Base-by-base conservation (phyloP, 129 eudicot genomes). In the Silybum marianum region DNA sequence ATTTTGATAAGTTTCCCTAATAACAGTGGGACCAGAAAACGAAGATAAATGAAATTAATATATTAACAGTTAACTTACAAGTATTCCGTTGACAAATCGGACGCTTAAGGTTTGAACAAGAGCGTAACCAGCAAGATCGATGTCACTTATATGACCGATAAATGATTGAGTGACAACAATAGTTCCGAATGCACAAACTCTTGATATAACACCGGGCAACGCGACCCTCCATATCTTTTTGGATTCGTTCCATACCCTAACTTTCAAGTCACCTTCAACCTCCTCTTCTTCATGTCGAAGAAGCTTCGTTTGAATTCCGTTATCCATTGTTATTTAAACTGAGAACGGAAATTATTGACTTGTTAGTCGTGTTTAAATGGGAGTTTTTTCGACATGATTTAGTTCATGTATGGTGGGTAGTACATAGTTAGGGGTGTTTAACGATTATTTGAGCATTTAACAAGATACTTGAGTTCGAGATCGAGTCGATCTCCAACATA, bases 121-220 rank as follows among this genome's bases (percentile, higher is more conserved):
- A 0, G 97, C 97, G 40, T 92, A 92, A 13, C 87, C 91, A 22
- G 97, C 97, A 70, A 92, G 97, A 85, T 92, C 97, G 5, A 89
- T 66, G 13, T 87, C 78, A 40, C 89, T 90, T 2, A 92, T 77
- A 80, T 92, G 91, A 22, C 97, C 97, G 19, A 92, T 78, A 82
- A 90, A 90, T 16, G 97, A 89, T 69, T 92, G 97, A 1, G 95
- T 90, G 30, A 90, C 87, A 13, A 90, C 90, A 19, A 90, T 76
- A 16, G 90, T 82, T 46, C 95, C 95, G 6, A 90, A 92, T 1
- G 91, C 82, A 30, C 90, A 71, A 77, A 92, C 90, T 72, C 95
- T 82, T n/a, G 93, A 86, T 51, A 92, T 71, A 22, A 92, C 81
- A 40, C 93, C 92, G 7, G 97, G 95, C 25, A 90, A 83, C 36